Percentiles rank a stretch among this genome's conserved stretches.
Evolutionary conservation across 805 yeast genomes (phyloP).

Genomic region (Ogataea parapolymorpha): DNA sequence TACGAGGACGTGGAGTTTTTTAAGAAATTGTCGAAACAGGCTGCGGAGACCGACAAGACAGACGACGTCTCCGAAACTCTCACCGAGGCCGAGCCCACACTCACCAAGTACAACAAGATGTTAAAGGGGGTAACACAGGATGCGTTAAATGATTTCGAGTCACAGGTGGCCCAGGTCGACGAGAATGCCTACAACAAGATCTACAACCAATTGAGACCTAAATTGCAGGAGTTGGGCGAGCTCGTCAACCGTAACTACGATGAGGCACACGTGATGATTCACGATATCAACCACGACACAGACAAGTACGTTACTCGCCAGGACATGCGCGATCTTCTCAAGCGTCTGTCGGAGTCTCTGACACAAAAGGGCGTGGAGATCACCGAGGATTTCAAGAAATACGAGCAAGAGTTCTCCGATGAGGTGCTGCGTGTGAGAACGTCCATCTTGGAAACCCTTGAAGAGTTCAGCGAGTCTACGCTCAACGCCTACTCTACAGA

Average conservation of each 20-base stretch:
- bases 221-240: constrained; percentile 34
- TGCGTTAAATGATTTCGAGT: constrained; percentile 38
- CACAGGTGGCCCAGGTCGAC: constrained; percentile 34
- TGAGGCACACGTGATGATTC: constrained; percentile 26
- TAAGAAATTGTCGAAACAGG: constrained; percentile 17
- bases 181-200: constrained; percentile 25
- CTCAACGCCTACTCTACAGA: constrained; percentile 62
- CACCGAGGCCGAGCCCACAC: constrained; percentile 18
- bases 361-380: constrained; percentile 32
- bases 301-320: constrained; percentile 41
- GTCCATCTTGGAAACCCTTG: constrained; percentile 59
- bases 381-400: constrained; percentile 29
- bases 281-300: constrained; percentile 25
- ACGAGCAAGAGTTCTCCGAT: constrained; percentile 33
- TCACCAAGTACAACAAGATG: constrained; percentile 28
- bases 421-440: constrained; percentile 33
- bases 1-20: constrained; percentile 25
- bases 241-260: constrained; percentile 26
- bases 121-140: constrained; percentile 37
- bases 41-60: constrained; percentile 8
- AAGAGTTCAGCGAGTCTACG: constrained; percentile 69
- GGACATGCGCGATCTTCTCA: constrained; percentile 43
- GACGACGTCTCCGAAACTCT: constrained; percentile 13
- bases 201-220: constrained; percentile 31
- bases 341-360: constrained; percentile 30